These are phyloP conservation scores for Vaccinium corymbosum DNA, from an alignment of 148 eudicot genomes.

Conservation along the genomic window DNA sequence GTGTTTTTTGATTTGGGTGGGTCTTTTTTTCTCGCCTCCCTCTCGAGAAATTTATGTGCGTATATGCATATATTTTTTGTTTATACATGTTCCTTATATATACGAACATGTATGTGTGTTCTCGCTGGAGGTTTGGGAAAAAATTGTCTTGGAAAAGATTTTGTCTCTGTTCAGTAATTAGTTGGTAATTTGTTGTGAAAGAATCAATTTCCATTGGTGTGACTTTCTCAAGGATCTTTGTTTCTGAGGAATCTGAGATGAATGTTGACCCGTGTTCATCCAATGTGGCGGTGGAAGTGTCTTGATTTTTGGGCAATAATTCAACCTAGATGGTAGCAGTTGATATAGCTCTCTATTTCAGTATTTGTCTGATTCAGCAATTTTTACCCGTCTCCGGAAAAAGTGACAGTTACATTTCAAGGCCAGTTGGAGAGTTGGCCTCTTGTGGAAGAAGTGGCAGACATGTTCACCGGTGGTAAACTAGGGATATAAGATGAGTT, in stretches of 20 bases:
- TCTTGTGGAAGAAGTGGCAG: background rate
- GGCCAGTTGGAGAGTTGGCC: background rate
- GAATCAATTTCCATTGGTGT: background rate
- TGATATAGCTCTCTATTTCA: background rate
- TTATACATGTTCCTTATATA: background rate
- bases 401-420: background rate
- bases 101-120: background rate
- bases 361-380: background rate
- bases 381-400: background rate
- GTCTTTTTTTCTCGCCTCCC: background rate
- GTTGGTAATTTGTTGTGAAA: background rate
- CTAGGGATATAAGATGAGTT: background rate
- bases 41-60: background rate
- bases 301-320: background rate
- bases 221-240: background rate
- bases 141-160: background rate
- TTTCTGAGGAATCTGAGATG: background rate
- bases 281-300: background rate
- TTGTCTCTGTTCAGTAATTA: background rate
- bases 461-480: background rate
- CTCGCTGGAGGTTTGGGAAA: background rate
- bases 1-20: background rate
- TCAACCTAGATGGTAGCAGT: background rate
- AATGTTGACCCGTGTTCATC: background rate
- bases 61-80: background rate